phyloP scores from a whole-genome alignment of 805 yeast genomes.

The Starmerella stellata region DNA sequence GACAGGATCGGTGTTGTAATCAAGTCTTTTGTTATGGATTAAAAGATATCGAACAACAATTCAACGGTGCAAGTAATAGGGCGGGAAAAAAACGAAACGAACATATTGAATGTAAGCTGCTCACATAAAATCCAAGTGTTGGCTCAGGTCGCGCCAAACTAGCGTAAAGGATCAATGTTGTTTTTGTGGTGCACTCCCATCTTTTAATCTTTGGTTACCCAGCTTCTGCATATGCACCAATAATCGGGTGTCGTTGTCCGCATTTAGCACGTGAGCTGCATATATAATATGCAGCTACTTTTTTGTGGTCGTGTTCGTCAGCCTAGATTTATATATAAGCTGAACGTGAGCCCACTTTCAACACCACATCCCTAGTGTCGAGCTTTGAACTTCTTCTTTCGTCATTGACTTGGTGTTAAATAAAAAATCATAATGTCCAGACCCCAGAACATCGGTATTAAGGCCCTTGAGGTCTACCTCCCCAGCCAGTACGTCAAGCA shows the following conservation, averaged over 20 bases:
- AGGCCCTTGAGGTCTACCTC: conserved; percentile 82
- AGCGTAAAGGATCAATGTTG: too few relatives aligned
- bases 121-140: too few relatives aligned
- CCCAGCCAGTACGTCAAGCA: conserved; percentile 73
- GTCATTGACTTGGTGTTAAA: too few relatives aligned
- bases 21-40: too few relatives aligned
- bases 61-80: too few relatives aligned
- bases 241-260: background rate
- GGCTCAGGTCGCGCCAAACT: too few relatives aligned
- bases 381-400: too few relatives aligned
- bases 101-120: too few relatives aligned
- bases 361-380: background rate
- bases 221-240: background rate
- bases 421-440: conserved; percentile 17
- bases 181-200: background rate
- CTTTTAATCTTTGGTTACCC: background rate
- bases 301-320: background rate
- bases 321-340: background rate
- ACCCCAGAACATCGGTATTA: conserved; percentile 85
- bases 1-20: too few relatives aligned
- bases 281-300: background rate
- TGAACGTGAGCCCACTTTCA: background rate
- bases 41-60: too few relatives aligned
- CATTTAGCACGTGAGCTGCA: conserved; percentile 1
- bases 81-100: too few relatives aligned